Conservation (phyloP, 129 eudicot genomes). For the Kitagawia praeruptora region DNA sequence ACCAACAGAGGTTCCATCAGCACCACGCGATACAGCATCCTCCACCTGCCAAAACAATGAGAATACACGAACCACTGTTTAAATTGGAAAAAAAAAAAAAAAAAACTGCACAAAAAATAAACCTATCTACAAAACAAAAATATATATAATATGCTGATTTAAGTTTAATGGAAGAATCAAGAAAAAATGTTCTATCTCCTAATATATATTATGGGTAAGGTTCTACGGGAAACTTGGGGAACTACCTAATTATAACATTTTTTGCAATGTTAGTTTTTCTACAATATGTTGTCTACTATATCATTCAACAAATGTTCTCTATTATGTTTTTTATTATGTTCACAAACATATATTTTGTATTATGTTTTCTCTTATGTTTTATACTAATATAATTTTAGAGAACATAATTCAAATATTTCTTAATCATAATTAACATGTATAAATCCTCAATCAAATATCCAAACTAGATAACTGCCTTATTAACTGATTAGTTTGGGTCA, state of each 20-base stretch:
- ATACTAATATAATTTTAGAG: background rate
- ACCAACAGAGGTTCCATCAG: constrained; percentile 63
- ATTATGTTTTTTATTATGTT: no score
- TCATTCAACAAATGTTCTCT: background rate
- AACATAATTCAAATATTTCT: background rate
- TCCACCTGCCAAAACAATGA: constrained; percentile 48
- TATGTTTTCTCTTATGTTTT: background rate
- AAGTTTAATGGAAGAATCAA: background rate
- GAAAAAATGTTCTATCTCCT: background rate
- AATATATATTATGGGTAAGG: no score
- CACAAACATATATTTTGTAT: background rate
- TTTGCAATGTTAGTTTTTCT: no score
- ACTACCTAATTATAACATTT: no score
- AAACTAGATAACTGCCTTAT: no score
- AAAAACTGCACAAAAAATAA: background rate
- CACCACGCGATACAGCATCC: constrained; percentile 97
- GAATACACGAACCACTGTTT: background rate
- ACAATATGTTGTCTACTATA: no score
- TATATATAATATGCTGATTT: background rate
- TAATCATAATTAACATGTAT: no score
- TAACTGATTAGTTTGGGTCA: no score
- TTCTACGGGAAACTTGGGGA: no score
- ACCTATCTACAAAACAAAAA: background rate
- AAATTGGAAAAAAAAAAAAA: background rate
- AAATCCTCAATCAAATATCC: no score